Percentiles rank a stretch among this genome's conserved stretches.
These are phyloP conservation scores for Iris pallida DNA, from an alignment of 116 monocot genomes.

Conservation along the genomic window DNA sequence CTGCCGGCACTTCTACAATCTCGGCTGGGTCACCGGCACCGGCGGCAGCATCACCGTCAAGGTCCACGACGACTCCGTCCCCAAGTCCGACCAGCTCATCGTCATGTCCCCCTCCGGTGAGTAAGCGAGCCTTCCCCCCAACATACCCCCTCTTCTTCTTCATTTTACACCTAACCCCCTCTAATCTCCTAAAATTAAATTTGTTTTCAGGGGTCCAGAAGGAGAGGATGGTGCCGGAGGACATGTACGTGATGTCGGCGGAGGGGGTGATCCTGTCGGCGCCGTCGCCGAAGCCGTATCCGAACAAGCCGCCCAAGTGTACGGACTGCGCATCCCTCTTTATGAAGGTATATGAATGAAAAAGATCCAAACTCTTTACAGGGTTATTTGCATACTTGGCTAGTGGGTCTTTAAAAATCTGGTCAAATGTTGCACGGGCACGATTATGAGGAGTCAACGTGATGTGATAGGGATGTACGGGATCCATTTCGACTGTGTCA, in stretches of 20 bases:
- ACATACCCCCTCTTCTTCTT: not conserved
- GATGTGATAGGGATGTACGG: too few relatives aligned
- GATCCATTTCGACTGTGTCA: too few relatives aligned
- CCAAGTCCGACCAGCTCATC: slow-evolving; percentile 71
- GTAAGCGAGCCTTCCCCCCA: not conserved
- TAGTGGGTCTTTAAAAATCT: too few relatives aligned
- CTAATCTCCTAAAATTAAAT: slow-evolving; percentile 1
- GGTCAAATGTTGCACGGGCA: too few relatives aligned
- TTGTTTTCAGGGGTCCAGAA: slow-evolving; percentile 76
- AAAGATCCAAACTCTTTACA: not conserved
- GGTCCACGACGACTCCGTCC: slow-evolving; percentile 69
- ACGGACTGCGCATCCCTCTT: slow-evolving; percentile 81
- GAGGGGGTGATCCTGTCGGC: slow-evolving; percentile 41
- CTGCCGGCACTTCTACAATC: slow-evolving; percentile 85
- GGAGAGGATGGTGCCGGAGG: slow-evolving; percentile 81
- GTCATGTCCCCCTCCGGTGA: slow-evolving; percentile 96
- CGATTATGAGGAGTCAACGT: too few relatives aligned
- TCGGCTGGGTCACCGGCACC: slow-evolving; percentile 91
- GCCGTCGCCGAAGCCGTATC: slow-evolving; percentile 69
- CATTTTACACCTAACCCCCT: not conserved
- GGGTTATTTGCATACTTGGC: too few relatives aligned
- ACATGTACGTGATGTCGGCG: slow-evolving; percentile 78
- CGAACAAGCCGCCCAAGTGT: slow-evolving; percentile 79
- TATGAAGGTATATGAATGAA: slow-evolving; percentile 53
- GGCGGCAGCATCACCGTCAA: slow-evolving; percentile 97